These are phyloP conservation scores for Arxiozyma bovina DNA, from an alignment of 1,139 yeast species.

Conservation along the genomic window DNA sequence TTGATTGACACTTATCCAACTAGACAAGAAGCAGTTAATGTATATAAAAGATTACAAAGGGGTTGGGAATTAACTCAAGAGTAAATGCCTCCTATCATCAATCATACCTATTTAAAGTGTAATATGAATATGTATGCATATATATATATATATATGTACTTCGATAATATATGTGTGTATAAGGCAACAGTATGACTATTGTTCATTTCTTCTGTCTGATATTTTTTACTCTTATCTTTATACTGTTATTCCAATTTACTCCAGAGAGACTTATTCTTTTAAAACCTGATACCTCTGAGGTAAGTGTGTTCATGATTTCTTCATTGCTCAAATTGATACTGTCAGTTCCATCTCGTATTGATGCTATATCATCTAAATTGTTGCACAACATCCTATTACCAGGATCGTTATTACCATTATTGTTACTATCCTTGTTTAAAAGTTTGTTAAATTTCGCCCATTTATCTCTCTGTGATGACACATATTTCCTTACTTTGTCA, in stretches of 20 bases:
- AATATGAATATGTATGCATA: neutral
- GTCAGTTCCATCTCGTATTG: neutral
- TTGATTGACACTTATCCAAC: constrained; percentile 20
- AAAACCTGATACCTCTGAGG: constrained; percentile 22
- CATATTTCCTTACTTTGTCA: constrained; percentile 65
- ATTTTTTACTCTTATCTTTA: constrained; percentile 32
- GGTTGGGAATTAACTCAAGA: constrained; percentile 34
- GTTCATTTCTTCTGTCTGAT: constrained; percentile 12
- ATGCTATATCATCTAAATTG: neutral
- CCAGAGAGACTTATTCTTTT: constrained; percentile 26
- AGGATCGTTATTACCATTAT: constrained; percentile 1
- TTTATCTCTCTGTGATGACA: constrained; percentile 48
- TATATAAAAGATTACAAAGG: constrained; percentile 35
- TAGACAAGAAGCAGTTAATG: constrained; percentile 16
- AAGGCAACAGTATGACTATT: neutral
- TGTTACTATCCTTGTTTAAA: neutral
- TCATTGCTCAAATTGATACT: constrained; percentile 21
- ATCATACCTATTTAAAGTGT: neutral
- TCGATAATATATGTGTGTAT: neutral
- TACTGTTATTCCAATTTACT: constrained; percentile 36
- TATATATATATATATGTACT: constrained; percentile 1
- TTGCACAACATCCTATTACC: neutral
- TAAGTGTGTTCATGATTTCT: constrained; percentile 29
- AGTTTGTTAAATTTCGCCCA: constrained; percentile 31
- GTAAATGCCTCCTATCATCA: neutral